phyloP scores from a whole-genome alignment of 306 rosid genomes.

The Argentina anserina region DNA sequence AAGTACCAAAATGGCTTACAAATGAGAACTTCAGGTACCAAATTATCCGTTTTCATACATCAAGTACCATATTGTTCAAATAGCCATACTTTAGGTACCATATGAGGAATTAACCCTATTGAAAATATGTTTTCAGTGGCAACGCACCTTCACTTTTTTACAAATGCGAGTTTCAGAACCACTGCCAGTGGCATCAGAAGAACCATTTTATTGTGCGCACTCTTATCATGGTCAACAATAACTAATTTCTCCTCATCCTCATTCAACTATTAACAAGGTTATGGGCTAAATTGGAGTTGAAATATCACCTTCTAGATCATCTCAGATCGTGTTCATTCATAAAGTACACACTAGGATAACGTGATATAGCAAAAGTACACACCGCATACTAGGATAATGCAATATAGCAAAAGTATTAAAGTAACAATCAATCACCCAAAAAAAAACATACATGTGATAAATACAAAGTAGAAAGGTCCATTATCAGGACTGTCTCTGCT shows the following conservation, averaged over 20 bases:
- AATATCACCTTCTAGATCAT: not conserved
- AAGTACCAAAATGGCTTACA: too few relatives aligned
- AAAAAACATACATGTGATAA: not conserved
- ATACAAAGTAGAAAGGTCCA: not conserved
- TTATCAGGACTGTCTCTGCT: not conserved
- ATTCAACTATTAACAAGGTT: not conserved
- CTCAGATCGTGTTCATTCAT: not conserved
- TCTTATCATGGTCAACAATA: not conserved
- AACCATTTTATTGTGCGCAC: not conserved
- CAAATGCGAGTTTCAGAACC: not conserved
- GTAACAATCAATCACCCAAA: not conserved
- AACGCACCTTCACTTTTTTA: not conserved
- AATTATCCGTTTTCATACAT: too few relatives aligned
- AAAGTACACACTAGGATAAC: not conserved
- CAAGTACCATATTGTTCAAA: too few relatives aligned
- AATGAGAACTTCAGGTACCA: too few relatives aligned
- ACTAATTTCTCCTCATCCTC: not conserved
- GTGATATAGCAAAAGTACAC: not conserved
- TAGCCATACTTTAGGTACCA: too few relatives aligned
- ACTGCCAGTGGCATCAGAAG: not conserved
- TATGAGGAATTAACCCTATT: too few relatives aligned
- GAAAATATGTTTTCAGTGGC: not conserved
- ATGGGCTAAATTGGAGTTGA: not conserved
- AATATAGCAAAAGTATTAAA: not conserved
- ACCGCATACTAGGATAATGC: not conserved